Conservation (phyloP, 73 alveolate genomes). For the Paramecium bursaria region DNA sequence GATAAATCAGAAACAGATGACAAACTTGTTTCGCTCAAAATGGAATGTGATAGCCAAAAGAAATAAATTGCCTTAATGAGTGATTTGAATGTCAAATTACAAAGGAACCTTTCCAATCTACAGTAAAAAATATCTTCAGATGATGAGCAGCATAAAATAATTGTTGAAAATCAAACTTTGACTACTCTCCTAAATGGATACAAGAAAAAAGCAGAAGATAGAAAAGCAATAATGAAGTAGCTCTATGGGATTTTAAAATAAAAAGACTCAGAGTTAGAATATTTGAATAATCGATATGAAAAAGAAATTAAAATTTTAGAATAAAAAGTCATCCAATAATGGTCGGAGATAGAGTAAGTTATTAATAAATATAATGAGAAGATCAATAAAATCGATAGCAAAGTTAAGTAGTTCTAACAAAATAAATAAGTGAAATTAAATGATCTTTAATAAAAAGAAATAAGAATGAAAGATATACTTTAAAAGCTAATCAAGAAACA, state of each 20-base stretch:
- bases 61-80: background rate
- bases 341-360: constrained; percentile 21
- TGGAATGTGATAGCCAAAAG: constrained; percentile 1
- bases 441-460: constrained; percentile 18
- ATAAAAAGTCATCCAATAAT: too few species aligned
- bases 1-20: background rate
- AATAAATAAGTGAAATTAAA: constrained; percentile 6
- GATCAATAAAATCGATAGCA: background rate
- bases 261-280: constrained; percentile 39
- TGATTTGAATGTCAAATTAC: background rate
- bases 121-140: background rate
- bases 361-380: background rate
- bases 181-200: background rate
- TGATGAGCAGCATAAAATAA: constrained; percentile 8
- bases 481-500: constrained; percentile 1
- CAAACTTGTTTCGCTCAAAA: background rate
- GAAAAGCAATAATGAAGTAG: constrained; percentile 35
- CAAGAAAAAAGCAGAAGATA: constrained; percentile 55
- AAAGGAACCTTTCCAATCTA: background rate
- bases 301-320: constrained; percentile 5
- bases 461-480: constrained; percentile 32
- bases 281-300: constrained; percentile 1
- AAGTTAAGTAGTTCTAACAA: background rate
- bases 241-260: constrained; percentile 14
- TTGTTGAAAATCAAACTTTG: background rate